phyloP scores from a whole-genome alignment of 257 asterid species.

The Solanum corneliomulleri region DNA sequence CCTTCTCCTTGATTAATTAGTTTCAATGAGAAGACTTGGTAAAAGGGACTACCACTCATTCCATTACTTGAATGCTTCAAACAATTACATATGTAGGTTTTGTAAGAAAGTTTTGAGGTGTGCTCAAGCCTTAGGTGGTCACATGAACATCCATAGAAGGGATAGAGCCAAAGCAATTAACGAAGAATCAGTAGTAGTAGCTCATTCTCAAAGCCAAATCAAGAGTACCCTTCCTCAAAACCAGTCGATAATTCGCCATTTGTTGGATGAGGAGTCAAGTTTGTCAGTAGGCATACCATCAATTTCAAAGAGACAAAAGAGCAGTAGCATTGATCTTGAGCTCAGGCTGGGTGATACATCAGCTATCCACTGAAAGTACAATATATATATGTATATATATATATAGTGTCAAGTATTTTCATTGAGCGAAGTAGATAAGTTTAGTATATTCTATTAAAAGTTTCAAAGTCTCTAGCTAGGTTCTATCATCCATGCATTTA shows the following conservation, averaged over 20 bases:
- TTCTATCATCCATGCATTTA: too few species aligned
- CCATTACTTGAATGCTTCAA: too few species aligned
- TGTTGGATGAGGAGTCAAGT: neutral
- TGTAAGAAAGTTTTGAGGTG: neutral
- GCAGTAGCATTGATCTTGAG: conserved; percentile 47
- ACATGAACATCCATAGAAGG: neutral
- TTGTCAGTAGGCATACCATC: neutral
- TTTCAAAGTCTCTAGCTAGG: too few species aligned
- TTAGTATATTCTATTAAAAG: too few species aligned
- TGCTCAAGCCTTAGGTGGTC: neutral
- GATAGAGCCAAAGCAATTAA: neutral
- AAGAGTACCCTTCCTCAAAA: neutral
- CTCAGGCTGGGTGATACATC: conserved; percentile 57
- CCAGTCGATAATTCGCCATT: neutral
- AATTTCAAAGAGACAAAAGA: conserved; percentile 19
- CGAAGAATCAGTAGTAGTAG: neutral
- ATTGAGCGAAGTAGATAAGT: too few species aligned
- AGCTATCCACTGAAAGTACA: conserved; percentile 7
- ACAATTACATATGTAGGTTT: neutral
- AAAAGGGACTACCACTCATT: neutral
- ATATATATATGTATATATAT: too few species aligned
- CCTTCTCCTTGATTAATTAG: too few species aligned
- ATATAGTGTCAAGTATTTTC: too few species aligned
- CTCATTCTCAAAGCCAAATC: neutral
- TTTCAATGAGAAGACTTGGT: neutral